These are phyloP conservation scores for Suillus sp. DNA, from an alignment of 768 basidiomycete genomes.

Conservation along the genomic window DNA sequence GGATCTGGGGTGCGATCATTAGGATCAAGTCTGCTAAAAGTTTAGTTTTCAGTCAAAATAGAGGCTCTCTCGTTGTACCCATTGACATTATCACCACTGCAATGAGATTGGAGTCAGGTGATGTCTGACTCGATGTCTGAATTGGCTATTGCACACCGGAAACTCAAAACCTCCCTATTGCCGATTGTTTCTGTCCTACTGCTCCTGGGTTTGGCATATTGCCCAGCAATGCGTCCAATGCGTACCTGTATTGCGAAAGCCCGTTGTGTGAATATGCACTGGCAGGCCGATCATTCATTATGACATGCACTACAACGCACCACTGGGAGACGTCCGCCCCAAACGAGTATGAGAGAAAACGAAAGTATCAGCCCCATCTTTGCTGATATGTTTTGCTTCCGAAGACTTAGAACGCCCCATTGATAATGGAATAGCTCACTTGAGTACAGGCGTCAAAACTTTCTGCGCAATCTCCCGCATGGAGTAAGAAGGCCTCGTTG, in stretches of 20 bases:
- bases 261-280: constrained; percentile 11
- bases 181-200: constrained; percentile 79
- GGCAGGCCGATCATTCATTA: not conserved
- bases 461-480: constrained; percentile 98
- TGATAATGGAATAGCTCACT: constrained; percentile 43
- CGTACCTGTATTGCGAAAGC: constrained; percentile 51
- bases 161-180: constrained; percentile 78
- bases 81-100: constrained; percentile 95
- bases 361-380: constrained; percentile 92
- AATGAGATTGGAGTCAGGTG: constrained; percentile 5
- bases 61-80: constrained; percentile 46
- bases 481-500: constrained; percentile 90
- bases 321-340: constrained; percentile 92
- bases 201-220: constrained; percentile 93
- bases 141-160: constrained; percentile 55
- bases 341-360: constrained; percentile 92
- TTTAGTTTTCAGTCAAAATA: not conserved
- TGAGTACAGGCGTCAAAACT: constrained; percentile 91
- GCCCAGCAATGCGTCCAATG: constrained; percentile 91
- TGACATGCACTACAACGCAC: constrained; percentile 45
- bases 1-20: constrained; percentile 89
- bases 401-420: constrained; percentile 17
- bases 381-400: constrained; percentile 80
- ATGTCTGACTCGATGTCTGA: not conserved
- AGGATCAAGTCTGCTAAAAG: constrained; percentile 55